phyloP scores from a whole-genome alignment of 768 basidiomycete genomes.

The Lactarius tabidus region DNA sequence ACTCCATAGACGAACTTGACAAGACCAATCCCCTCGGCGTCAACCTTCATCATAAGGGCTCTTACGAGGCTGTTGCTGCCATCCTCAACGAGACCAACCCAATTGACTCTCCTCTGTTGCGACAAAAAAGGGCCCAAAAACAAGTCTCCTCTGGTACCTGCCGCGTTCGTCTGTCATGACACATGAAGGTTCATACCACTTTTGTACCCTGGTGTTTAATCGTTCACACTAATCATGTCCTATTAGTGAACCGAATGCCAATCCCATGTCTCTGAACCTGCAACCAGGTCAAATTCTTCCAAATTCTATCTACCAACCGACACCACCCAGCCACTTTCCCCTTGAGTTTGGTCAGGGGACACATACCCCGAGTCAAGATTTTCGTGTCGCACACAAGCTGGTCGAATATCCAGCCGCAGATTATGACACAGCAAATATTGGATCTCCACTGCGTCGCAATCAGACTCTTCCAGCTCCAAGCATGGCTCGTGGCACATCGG shows the following conservation, averaged over 20 bases:
- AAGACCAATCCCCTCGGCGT: conserved; percentile 66
- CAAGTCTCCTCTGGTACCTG: conserved; percentile 6
- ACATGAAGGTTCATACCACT: conserved; percentile 6
- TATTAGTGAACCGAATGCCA: conserved; percentile 17
- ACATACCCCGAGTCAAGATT: conserved; percentile 6
- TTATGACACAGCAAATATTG: background rate
- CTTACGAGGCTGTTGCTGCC: conserved; percentile 58
- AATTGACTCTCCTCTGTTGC: conserved; percentile 16
- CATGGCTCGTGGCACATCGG: background rate
- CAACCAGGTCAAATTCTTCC: conserved; percentile 34
- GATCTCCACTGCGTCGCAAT: conserved; percentile 12
- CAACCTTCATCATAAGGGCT: conserved; percentile 62
- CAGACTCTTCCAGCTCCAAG: conserved; percentile 12
- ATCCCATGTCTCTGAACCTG: conserved; percentile 29
- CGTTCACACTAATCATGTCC: conserved; percentile 1
- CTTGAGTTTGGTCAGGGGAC: conserved; percentile 9
- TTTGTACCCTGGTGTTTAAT: background rate
- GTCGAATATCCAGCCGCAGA: background rate
- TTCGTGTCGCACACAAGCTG: background rate
- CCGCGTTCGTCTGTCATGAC: conserved; percentile 2
- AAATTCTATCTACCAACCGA: conserved; percentile 22
- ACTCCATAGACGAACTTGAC: conserved; percentile 75
- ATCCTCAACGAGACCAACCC: conserved; percentile 14
- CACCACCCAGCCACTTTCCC: conserved; percentile 15
- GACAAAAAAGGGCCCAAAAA: conserved; percentile 2